Base-by-base conservation (phyloP, 495 filamentous ascomycete genomes). In the Talaromyces nanjingensis region DNA sequence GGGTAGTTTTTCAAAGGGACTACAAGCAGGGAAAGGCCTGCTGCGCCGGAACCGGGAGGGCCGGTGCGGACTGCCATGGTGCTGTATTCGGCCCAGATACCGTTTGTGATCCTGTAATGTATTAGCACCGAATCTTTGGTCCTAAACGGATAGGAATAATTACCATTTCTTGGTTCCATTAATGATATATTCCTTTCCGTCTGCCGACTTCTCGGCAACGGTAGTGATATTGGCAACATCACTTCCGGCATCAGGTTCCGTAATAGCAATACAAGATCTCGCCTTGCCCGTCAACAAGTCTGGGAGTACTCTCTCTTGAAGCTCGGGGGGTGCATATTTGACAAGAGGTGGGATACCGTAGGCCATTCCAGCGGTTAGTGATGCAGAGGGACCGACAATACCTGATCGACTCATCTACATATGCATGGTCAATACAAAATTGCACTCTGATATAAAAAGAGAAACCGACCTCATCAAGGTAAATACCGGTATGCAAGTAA, bases 141-240 rank as follows among this genome's bases (percentile, higher is more conserved):
- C 9, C 1, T 8, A 29, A 25, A 8, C 4, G 18, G 9, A 55
- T 6, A 25, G 18, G 20, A 56, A 3, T 2, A 29, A 24, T 25
- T 70, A 83, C 87, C 90, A 93, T 78, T 93, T 93, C 81, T 93
- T 93, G 0, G 79, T 80, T 33, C 90, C 90, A 61, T 90, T 91
- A 33, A 93, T 71, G 34, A 91, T 79, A 64, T 89, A 93, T 67
- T 85, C 74, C 66, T 83, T 84, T 34, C 88, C 87, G 65, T 89
- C 86, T 18, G 73, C 70, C 3, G 77, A 83, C 73, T 86, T 89
- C 6, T 72, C 74, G 2, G 90, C 90, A 2, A 84, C 89, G 1
- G 88, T 90, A 14, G 76, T 73, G 67, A 91, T 88, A 65, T 85
- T 86, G 1, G 87, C 85, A 3, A 92, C 89, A 67, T 92, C 89